Percentiles rank a stretch among this genome's conserved stretches.
These are phyloP conservation scores for Gossypium davidsonii DNA, from an alignment of 441 rosid species.

Conservation along the genomic window DNA sequence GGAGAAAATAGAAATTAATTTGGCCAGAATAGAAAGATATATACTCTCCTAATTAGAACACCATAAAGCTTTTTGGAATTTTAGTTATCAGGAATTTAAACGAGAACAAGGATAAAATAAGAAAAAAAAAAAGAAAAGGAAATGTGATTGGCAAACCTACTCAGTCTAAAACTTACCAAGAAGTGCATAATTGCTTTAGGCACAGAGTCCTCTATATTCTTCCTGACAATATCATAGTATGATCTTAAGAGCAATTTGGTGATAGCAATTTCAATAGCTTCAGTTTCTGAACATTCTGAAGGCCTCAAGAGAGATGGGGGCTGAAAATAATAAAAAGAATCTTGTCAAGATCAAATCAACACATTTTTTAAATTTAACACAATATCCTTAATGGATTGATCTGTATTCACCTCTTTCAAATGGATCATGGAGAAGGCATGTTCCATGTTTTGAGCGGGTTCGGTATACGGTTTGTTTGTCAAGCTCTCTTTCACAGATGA, in stretches of 20 bases:
- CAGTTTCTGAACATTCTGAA: slow-evolving; percentile 76
- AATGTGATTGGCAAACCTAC: background rate
- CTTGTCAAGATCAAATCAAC: background rate
- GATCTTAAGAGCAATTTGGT: slow-evolving; percentile 81
- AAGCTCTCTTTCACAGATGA: slow-evolving; percentile 47
- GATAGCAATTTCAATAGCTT: slow-evolving; percentile 65
- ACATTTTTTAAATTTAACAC: background rate
- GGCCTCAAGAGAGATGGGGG: slow-evolving; percentile 80
- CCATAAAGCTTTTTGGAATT: background rate
- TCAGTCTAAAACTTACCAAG: slow-evolving; percentile 46
- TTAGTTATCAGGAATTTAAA: background rate
- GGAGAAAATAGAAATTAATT: background rate
- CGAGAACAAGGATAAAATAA: background rate
- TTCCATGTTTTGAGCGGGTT: slow-evolving; percentile 43
- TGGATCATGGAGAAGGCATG: slow-evolving; percentile 60
- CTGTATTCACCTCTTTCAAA: slow-evolving; percentile 58
- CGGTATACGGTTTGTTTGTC: slow-evolving; percentile 35
- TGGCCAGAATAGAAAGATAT: background rate
- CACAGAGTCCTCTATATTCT: slow-evolving; percentile 75
- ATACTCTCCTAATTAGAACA: background rate
- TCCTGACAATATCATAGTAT: slow-evolving; percentile 87
- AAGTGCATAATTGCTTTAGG: slow-evolving; percentile 98
- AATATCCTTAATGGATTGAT: slow-evolving; percentile 8
- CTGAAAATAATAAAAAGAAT: slow-evolving; percentile 32
- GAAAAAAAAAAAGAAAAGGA: background rate